Conservation (phyloP, 805 yeast genomes). For the Wickerhamiella parazyma region DNA sequence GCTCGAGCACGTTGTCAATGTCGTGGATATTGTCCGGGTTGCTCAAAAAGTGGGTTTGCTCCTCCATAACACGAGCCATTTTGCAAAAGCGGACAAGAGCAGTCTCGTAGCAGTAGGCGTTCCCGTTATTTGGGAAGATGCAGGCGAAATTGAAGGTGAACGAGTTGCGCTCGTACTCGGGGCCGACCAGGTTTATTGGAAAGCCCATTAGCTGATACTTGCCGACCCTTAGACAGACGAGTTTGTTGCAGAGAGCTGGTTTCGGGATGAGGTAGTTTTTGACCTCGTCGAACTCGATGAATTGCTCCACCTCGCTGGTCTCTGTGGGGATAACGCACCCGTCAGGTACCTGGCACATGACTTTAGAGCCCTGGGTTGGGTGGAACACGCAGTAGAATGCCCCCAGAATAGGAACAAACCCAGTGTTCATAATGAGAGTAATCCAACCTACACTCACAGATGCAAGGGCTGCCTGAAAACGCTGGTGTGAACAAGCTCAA, state of each 20-base stretch:
- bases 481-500: constrained; percentile 38
- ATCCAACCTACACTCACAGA: not conserved
- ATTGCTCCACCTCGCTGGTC: constrained; percentile 23
- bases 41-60: constrained; percentile 68
- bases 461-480: constrained; percentile 7
- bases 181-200: constrained; percentile 70
- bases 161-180: constrained; percentile 74
- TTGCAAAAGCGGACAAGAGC: constrained; percentile 72
- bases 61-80: constrained; percentile 83
- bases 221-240: constrained; percentile 60
- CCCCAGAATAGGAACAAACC: constrained; percentile 81
- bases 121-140: constrained; percentile 72
- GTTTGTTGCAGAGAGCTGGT: constrained; percentile 72
- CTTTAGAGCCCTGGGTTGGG: constrained; percentile 91
- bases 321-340: constrained; percentile 33
- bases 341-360: constrained; percentile 78
- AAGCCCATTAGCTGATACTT: constrained; percentile 66
- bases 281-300: constrained; percentile 70
- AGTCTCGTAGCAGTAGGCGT: constrained; percentile 74
- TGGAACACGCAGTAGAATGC: constrained; percentile 85
- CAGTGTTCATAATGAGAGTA: constrained; percentile 23
- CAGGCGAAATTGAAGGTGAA: constrained; percentile 89
- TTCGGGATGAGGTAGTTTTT: constrained; percentile 91
- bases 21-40: constrained; percentile 33
- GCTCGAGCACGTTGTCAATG: constrained; percentile 69